Base-by-base conservation (phyloP, 2,329 filamentous ascomycete species). In the Beauveria bassiana region DNA sequence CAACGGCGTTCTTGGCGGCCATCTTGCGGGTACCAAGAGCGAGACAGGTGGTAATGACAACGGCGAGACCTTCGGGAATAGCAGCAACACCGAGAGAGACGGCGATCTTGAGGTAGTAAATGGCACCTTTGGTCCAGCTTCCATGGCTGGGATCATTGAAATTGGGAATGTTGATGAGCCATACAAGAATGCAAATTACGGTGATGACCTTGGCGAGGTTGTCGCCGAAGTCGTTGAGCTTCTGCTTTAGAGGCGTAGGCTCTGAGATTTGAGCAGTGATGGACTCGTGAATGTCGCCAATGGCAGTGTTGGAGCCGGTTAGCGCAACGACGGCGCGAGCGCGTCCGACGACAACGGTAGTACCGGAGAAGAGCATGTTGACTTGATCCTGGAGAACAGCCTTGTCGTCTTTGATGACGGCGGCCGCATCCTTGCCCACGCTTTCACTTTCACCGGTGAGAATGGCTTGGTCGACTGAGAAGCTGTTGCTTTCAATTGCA, bases 61-160 rank as follows among this genome's bases (percentile, higher is more conserved):
- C 95, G 38, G 95, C 95, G 51, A 99, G 84, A 74, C 96, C 95
- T 78, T 99, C 95, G 0, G 95, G 95, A 71, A 99, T 99, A 66
- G 96, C 95, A 52, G 95, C 95, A 47, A 99, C 95, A 75, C 95
- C 96, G 43, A 99, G 89, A 55, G 95, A 99, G 47, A 99, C 96
- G 47, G 95, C 95, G 72, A 99, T 99, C 82, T 99, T 99, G 70
- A 99, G 86, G 76, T 99, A 99, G 82, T 99, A 99, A 71, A 99
- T 98, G 63, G 95, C 95, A 63, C 95, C 95, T 80, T 98, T 99
- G 65, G 91, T 85, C 88, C 92, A 97, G 75, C 86, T 89, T 69
- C 95, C 95, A 69, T 97, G 93, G 66, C 90, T 89, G 31, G 93
- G 91, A 70, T 99, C 95, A 71, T 86, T 95, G 81, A 99, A 99